Evolutionary conservation across 208 protist species (phyloP).

Genomic region (Crithidia thermophila): DNA sequence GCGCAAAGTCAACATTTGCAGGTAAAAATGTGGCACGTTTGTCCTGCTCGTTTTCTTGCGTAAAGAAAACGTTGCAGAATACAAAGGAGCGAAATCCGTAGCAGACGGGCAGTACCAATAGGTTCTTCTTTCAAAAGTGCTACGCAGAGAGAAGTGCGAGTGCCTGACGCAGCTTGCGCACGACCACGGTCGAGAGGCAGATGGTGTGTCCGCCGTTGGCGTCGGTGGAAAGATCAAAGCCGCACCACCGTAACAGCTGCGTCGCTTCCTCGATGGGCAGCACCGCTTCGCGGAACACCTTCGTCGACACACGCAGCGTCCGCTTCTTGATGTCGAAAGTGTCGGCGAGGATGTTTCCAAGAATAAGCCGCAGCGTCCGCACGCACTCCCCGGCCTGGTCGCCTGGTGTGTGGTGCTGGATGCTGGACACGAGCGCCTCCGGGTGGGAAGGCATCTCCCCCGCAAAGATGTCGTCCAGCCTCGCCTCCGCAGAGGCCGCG

Average conservation of each 20-base stretch:
- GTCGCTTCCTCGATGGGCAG: constrained; percentile 48
- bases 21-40: no score
- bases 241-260: constrained; percentile 58
- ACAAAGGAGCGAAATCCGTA: no score
- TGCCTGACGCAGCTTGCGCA: constrained; percentile 44
- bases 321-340: constrained; percentile 77
- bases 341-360: constrained; percentile 60
- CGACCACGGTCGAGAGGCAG: constrained; percentile 61
- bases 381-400: constrained; percentile 33
- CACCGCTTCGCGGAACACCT: constrained; percentile 54
- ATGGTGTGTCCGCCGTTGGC: constrained; percentile 39
- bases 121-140: not conserved
- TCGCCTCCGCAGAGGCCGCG: constrained; percentile 7
- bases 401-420: constrained; percentile 26
- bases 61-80: no score
- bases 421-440: constrained; percentile 33
- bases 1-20: no score
- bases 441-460: constrained; percentile 8
- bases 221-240: constrained; percentile 65
- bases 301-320: constrained; percentile 60
- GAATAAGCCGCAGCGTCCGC: constrained; percentile 56
- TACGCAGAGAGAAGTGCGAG: constrained; percentile 20
- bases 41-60: no score
- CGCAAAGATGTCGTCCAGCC: constrained; percentile 39
- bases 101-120: no score